phyloP scores from a whole-genome alignment of 2,329 filamentous ascomycete species.

The Cercospora citrullina region DNA sequence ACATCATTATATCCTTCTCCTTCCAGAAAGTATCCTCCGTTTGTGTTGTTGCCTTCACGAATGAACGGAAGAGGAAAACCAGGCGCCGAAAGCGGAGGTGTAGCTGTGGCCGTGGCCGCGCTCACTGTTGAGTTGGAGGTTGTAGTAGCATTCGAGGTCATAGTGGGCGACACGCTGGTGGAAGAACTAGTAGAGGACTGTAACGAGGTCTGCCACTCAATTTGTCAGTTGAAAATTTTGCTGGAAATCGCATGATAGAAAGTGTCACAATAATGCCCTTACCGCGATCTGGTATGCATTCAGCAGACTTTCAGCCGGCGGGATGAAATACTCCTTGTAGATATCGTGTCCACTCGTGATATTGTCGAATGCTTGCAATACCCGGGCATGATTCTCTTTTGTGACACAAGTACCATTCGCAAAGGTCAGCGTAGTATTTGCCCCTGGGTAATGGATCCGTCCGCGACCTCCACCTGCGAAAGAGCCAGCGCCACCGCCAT shows the following conservation, averaged over 20 bases:
- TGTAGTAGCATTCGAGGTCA: background rate
- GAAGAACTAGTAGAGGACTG: constrained; percentile 8
- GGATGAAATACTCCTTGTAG: constrained; percentile 41
- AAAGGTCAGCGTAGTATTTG: constrained; percentile 47
- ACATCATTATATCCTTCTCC: constrained; percentile 49
- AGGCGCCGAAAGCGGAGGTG: constrained; percentile 36
- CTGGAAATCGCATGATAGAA: too few relatives aligned
- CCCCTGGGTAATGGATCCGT: constrained; percentile 46
- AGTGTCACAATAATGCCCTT: constrained; percentile 4
- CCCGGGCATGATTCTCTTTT: constrained; percentile 47
- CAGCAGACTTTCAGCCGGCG: constrained; percentile 22
- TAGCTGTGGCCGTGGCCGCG: background rate
- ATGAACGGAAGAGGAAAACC: constrained; percentile 48
- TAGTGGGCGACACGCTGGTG: constrained; percentile 21
- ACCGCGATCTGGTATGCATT: constrained; percentile 29
- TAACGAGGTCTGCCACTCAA: background rate
- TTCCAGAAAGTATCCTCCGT: constrained; percentile 50
- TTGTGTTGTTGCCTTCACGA: constrained; percentile 44
- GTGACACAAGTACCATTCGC: constrained; percentile 47
- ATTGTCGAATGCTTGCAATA: constrained; percentile 44
- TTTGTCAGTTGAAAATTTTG: too few relatives aligned
- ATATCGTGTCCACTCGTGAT: constrained; percentile 47
- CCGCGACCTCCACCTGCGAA: constrained; percentile 49
- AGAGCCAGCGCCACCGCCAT: constrained; percentile 45
- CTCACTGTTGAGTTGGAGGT: background rate